Evolutionary conservation across 768 basidiomycete species (phyloP).

Genomic region (Pisolithus tinctorius): DNA sequence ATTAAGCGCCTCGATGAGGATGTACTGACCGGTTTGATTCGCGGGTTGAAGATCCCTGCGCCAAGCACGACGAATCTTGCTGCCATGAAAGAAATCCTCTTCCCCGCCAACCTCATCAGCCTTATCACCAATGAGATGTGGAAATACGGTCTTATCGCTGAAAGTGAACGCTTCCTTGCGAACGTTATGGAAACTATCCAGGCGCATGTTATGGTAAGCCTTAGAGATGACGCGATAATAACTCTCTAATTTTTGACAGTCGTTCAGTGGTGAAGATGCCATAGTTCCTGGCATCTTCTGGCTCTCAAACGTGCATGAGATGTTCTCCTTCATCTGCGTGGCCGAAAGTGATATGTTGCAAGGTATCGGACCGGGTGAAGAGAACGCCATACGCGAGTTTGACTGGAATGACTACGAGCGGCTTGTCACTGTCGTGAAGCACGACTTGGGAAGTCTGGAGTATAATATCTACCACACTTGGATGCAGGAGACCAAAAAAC

Average conservation of each 20-base stretch:
- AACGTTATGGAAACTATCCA: constrained; percentile 99
- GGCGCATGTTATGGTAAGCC: constrained; percentile 91
- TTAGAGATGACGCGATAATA: neutral
- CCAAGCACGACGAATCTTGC: constrained; percentile 88
- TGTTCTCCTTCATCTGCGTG: constrained; percentile 97
- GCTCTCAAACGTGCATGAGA: constrained; percentile 99
- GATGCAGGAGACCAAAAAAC: constrained; percentile 98
- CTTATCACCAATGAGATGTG: constrained; percentile 99
- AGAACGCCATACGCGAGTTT: constrained; percentile 84
- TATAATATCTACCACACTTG: constrained; percentile 99
- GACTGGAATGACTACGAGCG: constrained; percentile 97
- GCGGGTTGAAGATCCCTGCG: constrained; percentile 87
- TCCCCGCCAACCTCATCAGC: constrained; percentile 97
- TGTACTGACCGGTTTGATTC: constrained; percentile 82
- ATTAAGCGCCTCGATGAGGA: constrained; percentile 88
- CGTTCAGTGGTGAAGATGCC: constrained; percentile 88
- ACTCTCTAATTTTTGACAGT: constrained; percentile 36
- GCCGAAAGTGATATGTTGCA: constrained; percentile 99
- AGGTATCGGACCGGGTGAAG: constrained; percentile 94
- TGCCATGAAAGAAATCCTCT: constrained; percentile 94
- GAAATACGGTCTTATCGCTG: constrained; percentile 95
- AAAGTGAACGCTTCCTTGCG: constrained; percentile 96
- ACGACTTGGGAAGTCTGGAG: constrained; percentile 95
- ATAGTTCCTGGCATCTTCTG: constrained; percentile 97
- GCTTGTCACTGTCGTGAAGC: constrained; percentile 95